Evolutionary conservation across 2,329 filamentous ascomycete species (phyloP), one percentile per base, ranked within the genome.

Genomic region (Huntiella decipiens): DNA sequence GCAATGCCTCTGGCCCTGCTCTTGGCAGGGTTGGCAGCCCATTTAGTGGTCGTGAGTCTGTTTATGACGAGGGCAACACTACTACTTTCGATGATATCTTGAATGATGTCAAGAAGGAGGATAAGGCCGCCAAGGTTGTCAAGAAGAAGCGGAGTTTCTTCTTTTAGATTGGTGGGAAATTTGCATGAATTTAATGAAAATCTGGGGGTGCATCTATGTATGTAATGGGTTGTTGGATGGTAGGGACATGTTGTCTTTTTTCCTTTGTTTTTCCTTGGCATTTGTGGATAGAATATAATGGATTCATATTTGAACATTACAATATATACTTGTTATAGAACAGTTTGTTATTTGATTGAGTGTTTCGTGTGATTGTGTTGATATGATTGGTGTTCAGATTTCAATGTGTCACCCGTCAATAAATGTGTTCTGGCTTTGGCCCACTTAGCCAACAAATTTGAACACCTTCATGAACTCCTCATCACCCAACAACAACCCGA

Each of bases 41-140:
- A 31, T 46, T 61, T 5, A 55, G 57, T 7, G 56, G 54, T 48
- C 49, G 52, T 5, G 50, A 52, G 16, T 49, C 48, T 12, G 44
- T 53, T 38, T 47, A 54, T 64, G 19, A 54, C 54, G 52, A 16
- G 54, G 59, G 8, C 60, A 43, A 39, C 19, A 49, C 47, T 3
- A 58, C 61, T 22, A 70, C 66, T 0, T 70, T 70, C 54, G 66
- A 70, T 51, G 66, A 70, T 42, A 70, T 70, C 33, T 55, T 70
- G 17, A 60, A 61, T 6, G 56, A 22, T 56, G 28, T 50, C 54
- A n/a, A 53, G 52, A 8, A 52, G 60, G 37, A 53, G 54, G 43
- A 38, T 40, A 41, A 41, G 39, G 22, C 22, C 22, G 60, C 59
- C 50, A 46, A 54, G 19, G 44, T 46, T 32, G 48, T 54, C 33